These are phyloP conservation scores for Leccinum pellstonianum DNA, from an alignment of 768 basidiomycete species.

Conservation along the genomic window DNA sequence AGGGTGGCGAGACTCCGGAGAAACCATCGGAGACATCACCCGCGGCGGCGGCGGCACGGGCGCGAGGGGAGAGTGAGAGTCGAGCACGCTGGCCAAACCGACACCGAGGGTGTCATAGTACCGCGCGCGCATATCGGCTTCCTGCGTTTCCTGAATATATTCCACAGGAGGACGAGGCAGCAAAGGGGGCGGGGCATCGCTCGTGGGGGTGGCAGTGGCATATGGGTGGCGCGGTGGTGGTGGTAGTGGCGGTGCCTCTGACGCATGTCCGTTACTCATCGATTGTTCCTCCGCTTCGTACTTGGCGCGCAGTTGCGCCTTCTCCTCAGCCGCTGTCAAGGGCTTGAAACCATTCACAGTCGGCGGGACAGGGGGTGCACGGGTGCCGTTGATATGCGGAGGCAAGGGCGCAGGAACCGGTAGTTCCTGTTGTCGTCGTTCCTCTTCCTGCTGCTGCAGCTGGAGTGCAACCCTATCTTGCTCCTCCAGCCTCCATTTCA, in stretches of 20 bases:
- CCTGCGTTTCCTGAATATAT: slow-evolving; percentile 80
- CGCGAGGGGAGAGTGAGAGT: slow-evolving; percentile 26
- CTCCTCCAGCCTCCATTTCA: slow-evolving; percentile 55
- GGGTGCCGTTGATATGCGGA: slow-evolving; percentile 25
- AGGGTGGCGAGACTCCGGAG: background rate
- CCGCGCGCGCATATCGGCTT: slow-evolving; percentile 63
- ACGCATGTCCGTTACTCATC: slow-evolving; percentile 34
- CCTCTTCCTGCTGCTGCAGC: slow-evolving; percentile 18
- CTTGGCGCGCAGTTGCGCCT: slow-evolving; percentile 62
- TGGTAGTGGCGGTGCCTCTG: slow-evolving; percentile 22
- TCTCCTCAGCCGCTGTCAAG: slow-evolving; percentile 77
- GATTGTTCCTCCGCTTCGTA: slow-evolving; percentile 56
- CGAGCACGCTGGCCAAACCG: slow-evolving; percentile 32
- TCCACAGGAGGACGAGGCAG: slow-evolving; percentile 74
- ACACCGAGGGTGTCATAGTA: slow-evolving; percentile 27
- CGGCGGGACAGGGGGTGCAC: slow-evolving; percentile 33
- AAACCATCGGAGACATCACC: slow-evolving; percentile 12
- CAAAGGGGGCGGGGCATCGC: slow-evolving; percentile 49
- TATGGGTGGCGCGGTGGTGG: slow-evolving; percentile 16
- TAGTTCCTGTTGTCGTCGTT: slow-evolving; percentile 4
- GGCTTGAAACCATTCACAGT: slow-evolving; percentile 27
- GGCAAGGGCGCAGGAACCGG: slow-evolving; percentile 25
- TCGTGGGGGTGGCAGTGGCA: slow-evolving; percentile 1
- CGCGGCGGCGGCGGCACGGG: slow-evolving; percentile 12
- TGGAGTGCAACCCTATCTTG: slow-evolving; percentile 45